phyloP scores from a whole-genome alignment of 257 asterid genomes.

The Solanum stenotomum region DNA sequence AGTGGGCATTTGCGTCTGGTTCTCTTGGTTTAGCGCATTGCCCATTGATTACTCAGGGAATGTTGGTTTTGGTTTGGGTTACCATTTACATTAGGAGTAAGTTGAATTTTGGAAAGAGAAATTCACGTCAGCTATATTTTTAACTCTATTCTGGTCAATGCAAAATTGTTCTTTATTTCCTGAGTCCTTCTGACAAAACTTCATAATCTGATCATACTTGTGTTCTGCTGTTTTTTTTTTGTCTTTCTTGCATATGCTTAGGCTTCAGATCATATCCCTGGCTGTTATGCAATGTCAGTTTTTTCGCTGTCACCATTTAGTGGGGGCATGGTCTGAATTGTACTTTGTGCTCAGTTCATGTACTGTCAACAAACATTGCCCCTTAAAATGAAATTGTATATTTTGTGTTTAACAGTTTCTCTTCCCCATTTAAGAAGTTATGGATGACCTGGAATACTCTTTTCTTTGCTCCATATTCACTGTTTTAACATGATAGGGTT shows the following conservation, averaged over 20 bases:
- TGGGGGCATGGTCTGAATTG: background rate
- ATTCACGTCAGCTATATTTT: background rate
- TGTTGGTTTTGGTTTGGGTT: background rate
- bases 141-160: background rate
- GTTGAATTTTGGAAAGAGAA: background rate
- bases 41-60: background rate
- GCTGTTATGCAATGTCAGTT: background rate
- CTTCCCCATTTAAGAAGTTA: background rate
- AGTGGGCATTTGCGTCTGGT: background rate
- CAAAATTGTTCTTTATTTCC: background rate
- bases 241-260: background rate
- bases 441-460: background rate
- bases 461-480: background rate
- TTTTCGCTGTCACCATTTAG: background rate
- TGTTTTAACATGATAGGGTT: background rate
- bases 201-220: background rate
- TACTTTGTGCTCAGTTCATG: background rate
- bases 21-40: background rate
- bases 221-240: background rate
- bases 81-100: background rate
- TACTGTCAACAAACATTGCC: background rate
- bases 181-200: background rate
- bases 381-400: background rate
- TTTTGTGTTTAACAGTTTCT: background rate
- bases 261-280: background rate